phyloP scores from a whole-genome alignment of 2,329 filamentous ascomycete genomes.

The Clonostachys rhizophaga region DNA sequence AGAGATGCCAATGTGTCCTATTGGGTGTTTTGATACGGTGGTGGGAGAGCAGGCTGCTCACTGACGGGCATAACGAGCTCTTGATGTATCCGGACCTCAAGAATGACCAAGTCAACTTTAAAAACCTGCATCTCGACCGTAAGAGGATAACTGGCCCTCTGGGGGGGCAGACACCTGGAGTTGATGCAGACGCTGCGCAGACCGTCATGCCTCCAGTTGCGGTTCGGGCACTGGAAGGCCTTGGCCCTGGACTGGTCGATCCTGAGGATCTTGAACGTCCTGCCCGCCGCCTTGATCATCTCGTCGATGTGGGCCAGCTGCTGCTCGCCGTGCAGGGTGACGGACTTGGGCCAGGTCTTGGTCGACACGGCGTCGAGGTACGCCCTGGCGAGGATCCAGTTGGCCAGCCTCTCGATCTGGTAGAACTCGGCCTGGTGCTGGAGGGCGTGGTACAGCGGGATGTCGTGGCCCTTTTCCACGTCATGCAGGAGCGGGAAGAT shows the following conservation, averaged over 20 bases:
- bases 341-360: neutral
- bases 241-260: neutral
- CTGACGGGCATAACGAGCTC: neutral
- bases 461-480: slow-evolving; percentile 19
- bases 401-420: slow-evolving; percentile 12
- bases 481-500: slow-evolving; percentile 26
- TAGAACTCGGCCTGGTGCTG: slow-evolving; percentile 25
- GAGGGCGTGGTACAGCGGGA: slow-evolving; percentile 23
- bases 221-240: neutral
- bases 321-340: slow-evolving; percentile 1
- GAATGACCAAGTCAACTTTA: slow-evolving; percentile 6
- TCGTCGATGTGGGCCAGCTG: slow-evolving; percentile 4
- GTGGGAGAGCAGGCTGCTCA: slow-evolving; percentile 8
- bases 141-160: neutral
- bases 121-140: slow-evolving; percentile 1
- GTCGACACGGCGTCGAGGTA: slow-evolving; percentile 1
- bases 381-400: slow-evolving; percentile 12
- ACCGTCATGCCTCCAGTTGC: slow-evolving; percentile 3
- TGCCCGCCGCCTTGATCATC: neutral
- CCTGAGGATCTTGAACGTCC: neutral
- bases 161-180: neutral
- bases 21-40: slow-evolving; percentile 6
- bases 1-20: neutral
- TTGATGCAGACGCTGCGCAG: neutral
- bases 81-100: slow-evolving; percentile 8